Evolutionary conservation across 2,329 filamentous ascomycete genomes (phyloP).

Genomic region (Scedosporium minutisporum): DNA sequence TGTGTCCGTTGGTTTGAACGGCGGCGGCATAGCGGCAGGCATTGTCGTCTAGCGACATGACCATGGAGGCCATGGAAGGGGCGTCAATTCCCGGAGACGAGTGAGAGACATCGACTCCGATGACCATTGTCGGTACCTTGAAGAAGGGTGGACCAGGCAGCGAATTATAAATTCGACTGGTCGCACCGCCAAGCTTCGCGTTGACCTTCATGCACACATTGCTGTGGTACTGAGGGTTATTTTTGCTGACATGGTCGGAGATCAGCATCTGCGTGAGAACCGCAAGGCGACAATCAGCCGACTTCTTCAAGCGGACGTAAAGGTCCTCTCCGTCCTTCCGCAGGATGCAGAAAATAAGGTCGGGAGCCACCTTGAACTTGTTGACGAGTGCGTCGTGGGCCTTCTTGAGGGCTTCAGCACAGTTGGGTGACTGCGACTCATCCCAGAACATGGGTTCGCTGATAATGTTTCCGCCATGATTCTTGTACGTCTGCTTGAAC

Average conservation of each 20-base stretch:
- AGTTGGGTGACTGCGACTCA: conserved; percentile 21
- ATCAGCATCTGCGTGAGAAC: conserved; percentile 78
- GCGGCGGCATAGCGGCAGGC: conserved; percentile 69
- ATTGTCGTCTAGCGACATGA: conserved; percentile 64
- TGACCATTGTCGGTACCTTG: conserved; percentile 60
- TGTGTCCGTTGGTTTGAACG: conserved; percentile 73
- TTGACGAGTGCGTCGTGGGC: conserved; percentile 47
- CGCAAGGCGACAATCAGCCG: conserved; percentile 75
- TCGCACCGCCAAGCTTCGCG: conserved; percentile 82
- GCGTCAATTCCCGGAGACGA: conserved; percentile 55
- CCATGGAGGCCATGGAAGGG: conserved; percentile 79
- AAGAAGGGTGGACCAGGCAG: conserved; percentile 1
- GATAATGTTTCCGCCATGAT: conserved; percentile 38
- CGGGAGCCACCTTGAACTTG: conserved; percentile 46
- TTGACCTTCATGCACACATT: conserved; percentile 98
- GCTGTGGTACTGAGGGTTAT: conserved; percentile 74
- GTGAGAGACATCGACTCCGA: conserved; percentile 89
- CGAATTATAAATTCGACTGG: conserved; percentile 36
- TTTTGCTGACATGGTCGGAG: conserved; percentile 55
- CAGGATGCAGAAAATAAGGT: conserved; percentile 74
- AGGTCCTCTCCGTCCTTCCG: conserved; percentile 58
- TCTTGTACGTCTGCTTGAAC: conserved; percentile 36
- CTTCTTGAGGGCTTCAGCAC: conserved; percentile 14
- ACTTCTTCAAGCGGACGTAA: conserved; percentile 85
- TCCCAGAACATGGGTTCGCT: conserved; percentile 24